These are phyloP conservation scores for Sisymbrium altissimum DNA, from an alignment of 345 rosid genomes.

Conservation along the genomic window DNA sequence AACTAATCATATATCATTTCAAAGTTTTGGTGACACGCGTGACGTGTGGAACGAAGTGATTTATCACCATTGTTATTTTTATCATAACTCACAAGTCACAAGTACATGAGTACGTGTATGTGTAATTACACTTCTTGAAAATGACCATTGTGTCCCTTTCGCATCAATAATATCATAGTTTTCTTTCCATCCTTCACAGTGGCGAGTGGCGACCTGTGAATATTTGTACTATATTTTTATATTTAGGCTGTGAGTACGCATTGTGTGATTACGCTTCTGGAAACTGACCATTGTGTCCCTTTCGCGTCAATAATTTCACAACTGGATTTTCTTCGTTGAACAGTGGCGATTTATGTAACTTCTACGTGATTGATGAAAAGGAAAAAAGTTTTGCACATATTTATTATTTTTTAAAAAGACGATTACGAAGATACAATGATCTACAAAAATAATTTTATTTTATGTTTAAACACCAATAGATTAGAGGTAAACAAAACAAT, in stretches of 20 bases:
- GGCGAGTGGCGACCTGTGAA: neutral
- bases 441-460: no score
- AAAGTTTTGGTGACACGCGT: neutral
- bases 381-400: no score
- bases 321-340: neutral
- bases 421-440: no score
- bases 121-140: neutral
- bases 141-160: slow-evolving; percentile 1
- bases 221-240: no score
- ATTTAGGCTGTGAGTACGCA: neutral
- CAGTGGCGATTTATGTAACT: no score
- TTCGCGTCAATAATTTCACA: neutral
- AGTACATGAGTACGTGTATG: neutral
- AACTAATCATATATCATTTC: neutral
- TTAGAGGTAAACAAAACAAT: no score
- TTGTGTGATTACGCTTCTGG: neutral
- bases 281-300: neutral
- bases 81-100: neutral
- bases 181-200: neutral
- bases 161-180: neutral
- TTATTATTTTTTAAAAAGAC: no score
- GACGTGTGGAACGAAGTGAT: neutral
- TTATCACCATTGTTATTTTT: neutral
- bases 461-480: no score
- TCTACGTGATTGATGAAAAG: no score